Conservation (phyloP, 73 alveolate genomes). For the Effrenium voratum region DNA sequence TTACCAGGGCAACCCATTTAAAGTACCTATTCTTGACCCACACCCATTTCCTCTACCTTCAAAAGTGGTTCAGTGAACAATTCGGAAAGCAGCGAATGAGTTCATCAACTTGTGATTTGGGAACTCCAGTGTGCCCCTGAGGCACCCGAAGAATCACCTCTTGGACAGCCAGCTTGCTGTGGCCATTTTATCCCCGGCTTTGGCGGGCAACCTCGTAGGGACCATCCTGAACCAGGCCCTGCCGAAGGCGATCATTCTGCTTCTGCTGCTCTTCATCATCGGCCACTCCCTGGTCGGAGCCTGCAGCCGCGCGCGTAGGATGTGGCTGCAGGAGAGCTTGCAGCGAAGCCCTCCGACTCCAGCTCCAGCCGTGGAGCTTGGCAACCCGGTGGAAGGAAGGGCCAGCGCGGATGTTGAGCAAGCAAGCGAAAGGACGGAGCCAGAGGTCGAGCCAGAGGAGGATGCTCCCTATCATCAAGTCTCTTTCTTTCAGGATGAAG, state of each 20-base stretch:
- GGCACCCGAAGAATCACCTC: slow-evolving; percentile 42
- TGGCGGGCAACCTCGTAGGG: slow-evolving; percentile 75
- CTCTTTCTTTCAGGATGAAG: slow-evolving; percentile 36
- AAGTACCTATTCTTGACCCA: no score
- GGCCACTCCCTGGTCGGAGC: background rate
- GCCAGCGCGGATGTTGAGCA: background rate
- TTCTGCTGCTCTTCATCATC: slow-evolving; percentile 23
- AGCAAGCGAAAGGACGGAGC: background rate
- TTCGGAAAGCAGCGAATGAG: no score
- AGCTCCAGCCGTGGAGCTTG: no score
- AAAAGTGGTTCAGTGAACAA: no score
- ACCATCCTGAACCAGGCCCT: slow-evolving; percentile 18
- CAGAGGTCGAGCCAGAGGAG: background rate
- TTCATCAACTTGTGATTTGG: no score
- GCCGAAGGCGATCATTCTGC: slow-evolving; percentile 48
- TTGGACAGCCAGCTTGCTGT: slow-evolving; percentile 66
- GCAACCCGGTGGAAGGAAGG: no score
- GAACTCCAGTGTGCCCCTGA: no score
- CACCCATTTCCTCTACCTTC: no score
- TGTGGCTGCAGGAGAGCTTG: no score
- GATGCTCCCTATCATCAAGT: slow-evolving; percentile 33
- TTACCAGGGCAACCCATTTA: no score
- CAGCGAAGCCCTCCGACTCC: no score
- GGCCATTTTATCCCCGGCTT: slow-evolving; percentile 51
- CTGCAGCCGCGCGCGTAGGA: background rate